A percentile compares a stretch with the other conserved stretches of the same genome.
Conservation (phyloP, 2,329 filamentous ascomycete genomes). For the Madurella mycetomatis region DNA sequence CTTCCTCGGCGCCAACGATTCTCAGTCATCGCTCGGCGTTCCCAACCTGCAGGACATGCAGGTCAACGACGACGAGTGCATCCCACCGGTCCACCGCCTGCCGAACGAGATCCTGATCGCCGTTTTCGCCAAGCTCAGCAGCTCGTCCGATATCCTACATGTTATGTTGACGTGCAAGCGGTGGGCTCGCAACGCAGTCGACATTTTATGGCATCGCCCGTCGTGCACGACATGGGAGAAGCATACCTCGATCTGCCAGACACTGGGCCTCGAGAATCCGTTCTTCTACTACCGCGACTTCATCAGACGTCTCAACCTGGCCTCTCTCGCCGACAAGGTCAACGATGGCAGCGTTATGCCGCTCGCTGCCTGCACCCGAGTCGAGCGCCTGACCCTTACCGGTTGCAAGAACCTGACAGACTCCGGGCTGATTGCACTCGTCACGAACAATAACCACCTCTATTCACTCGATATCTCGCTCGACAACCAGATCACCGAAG, state of each 20-base stretch:
- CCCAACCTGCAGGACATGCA: conserved; percentile 72
- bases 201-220: conserved; percentile 90
- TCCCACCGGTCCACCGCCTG: conserved; percentile 76
- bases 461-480: conserved; percentile 88
- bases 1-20: conserved; percentile 84
- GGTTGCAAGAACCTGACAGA: conserved; percentile 85
- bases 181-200: conserved; percentile 90
- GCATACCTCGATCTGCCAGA: conserved; percentile 73
- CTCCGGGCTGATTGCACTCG: conserved; percentile 70
- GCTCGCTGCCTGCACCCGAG: conserved; percentile 77
- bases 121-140: conserved; percentile 80
- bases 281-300: conserved; percentile 88
- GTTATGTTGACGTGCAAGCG: conserved; percentile 93
- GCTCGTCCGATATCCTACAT: conserved; percentile 70
- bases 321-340: conserved; percentile 66
- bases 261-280: conserved; percentile 65
- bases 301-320: conserved; percentile 87
- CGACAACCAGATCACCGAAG: conserved; percentile 77
- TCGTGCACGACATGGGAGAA: conserved; percentile 84
- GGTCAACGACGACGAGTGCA: conserved; percentile 61
- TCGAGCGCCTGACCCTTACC: conserved; percentile 89
- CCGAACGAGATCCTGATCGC: conserved; percentile 93
- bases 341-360: conserved; percentile 87
- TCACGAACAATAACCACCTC: conserved; percentile 73
- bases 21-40: conserved; percentile 82